Evolutionary conservation across 805 yeast species (phyloP), one percentile per base, ranked within the genome.

Genomic region (Lachancea dasiensis): DNA sequence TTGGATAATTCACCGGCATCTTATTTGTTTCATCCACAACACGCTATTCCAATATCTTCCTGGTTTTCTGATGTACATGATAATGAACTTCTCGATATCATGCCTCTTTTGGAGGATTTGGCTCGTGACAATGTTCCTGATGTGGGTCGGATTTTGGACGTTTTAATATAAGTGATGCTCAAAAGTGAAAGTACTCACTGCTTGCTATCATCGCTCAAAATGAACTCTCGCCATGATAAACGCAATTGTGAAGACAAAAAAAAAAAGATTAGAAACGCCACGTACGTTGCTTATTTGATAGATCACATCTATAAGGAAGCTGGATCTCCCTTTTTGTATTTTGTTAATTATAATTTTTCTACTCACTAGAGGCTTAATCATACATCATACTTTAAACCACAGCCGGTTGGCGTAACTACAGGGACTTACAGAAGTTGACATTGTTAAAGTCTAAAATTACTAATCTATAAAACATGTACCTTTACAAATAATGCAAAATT

Each of bases 11-110:
- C 97, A 2, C 97, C 99, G 1, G 95, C 97, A 3, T 86, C 96
- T n/a, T 92, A 92, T 63, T 80, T 90, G 40, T 85, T 92, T 70
- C 97, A 92, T 58, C 99, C 98, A 15, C 95, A 86, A 61, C 96
- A 92, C 65, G 95, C 97, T 6, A 82, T 92, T 20, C 99, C 99
- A 17, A 85, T 92, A 20, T 85, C 95, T 48, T 81, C 92, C 60
- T 92, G 99, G 99, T 92, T 92, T 69, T 85, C 95, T 49, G 99
- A 92, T 64, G 79, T 92, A 20, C 98, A 92, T 61, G 99, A 92
- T 61, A 89, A 89, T 59, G 99, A 92, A 69, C 70, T 92, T 52
- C 63, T 85, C 45, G 99, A 92, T 63, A 76, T 92, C 62, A 66
- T 92, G 38, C 98, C 97, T 10, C 78, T 92, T 43, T 69, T 92